Conservation (phyloP, 495 filamentous ascomycete species). For the Evernia prunastri region DNA sequence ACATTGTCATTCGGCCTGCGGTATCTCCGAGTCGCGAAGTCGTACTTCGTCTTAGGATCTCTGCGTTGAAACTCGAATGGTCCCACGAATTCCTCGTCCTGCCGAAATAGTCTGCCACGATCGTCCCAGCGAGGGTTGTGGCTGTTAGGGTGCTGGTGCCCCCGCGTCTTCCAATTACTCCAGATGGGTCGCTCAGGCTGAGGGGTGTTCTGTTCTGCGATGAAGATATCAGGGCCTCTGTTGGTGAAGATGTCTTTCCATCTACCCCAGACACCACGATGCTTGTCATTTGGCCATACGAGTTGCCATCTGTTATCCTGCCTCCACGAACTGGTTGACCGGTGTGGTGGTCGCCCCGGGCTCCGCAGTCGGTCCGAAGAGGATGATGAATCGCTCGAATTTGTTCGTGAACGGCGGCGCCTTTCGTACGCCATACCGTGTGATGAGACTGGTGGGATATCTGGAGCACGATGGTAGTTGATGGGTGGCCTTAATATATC, state of each 20-base stretch:
- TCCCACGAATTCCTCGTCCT: background rate
- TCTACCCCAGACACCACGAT: conserved; percentile 19
- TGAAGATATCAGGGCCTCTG: conserved; percentile 33
- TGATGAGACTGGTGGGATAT: background rate
- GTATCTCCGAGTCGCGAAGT: conserved; percentile 19
- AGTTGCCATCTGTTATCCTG: conserved; percentile 15
- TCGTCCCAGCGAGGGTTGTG: background rate
- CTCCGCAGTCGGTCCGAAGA: background rate
- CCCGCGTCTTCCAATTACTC: conserved; percentile 14
- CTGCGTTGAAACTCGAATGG: background rate
- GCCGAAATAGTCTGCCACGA: background rate
- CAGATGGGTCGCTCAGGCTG: conserved; percentile 14
- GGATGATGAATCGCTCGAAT: background rate
- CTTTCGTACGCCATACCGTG: background rate
- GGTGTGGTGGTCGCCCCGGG: background rate
- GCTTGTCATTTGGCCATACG: conserved; percentile 33
- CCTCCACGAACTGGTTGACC: background rate
- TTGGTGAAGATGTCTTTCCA: conserved; percentile 28
- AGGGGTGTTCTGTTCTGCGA: conserved; percentile 19
- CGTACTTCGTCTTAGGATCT: conserved; percentile 6
- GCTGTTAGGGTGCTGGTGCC: background rate
- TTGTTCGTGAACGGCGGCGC: background rate
- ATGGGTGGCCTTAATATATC: background rate
- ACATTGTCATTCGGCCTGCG: background rate
- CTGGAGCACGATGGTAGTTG: background rate